These are phyloP conservation scores for Euphorbia schlechtendalii DNA, from an alignment of 441 rosid species.

Conservation along the genomic window DNA sequence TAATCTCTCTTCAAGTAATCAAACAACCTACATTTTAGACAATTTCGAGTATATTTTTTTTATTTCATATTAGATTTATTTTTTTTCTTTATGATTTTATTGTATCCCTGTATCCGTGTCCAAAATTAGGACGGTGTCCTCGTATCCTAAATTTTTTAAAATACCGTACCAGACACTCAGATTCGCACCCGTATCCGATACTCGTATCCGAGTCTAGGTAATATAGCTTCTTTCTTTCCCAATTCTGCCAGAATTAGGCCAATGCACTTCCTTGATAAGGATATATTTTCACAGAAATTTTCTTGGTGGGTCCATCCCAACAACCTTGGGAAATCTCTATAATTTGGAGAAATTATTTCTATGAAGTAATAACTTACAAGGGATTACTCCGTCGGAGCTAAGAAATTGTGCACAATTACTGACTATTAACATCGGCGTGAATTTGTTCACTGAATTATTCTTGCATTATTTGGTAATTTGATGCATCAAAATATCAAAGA, in stretches of 20 bases:
- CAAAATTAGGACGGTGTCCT: no score
- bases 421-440: conserved; percentile 63
- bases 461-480: conserved; percentile 57
- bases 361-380: conserved; percentile 72
- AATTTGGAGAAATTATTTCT: conserved; percentile 47
- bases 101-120: no score
- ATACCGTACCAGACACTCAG: no score
- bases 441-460: conserved; percentile 67
- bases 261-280: conserved; percentile 64
- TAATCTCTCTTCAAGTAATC: no score
- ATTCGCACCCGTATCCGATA: no score
- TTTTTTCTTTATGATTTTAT: no score
- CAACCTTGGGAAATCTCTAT: conserved; percentile 53
- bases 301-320: conserved; percentile 72
- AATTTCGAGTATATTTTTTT: no score
- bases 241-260: conserved; percentile 68
- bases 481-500: no score
- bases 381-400: conserved; percentile 56
- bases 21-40: no score
- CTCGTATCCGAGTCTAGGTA: no score
- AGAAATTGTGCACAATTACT: conserved; percentile 56
- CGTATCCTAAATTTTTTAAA: no score
- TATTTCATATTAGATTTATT: no score
- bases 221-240: conserved; percentile 66
- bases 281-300: conserved; percentile 79